phyloP scores from a whole-genome alignment of 140 eudicot genomes.

The Stevia rebaudiana region DNA sequence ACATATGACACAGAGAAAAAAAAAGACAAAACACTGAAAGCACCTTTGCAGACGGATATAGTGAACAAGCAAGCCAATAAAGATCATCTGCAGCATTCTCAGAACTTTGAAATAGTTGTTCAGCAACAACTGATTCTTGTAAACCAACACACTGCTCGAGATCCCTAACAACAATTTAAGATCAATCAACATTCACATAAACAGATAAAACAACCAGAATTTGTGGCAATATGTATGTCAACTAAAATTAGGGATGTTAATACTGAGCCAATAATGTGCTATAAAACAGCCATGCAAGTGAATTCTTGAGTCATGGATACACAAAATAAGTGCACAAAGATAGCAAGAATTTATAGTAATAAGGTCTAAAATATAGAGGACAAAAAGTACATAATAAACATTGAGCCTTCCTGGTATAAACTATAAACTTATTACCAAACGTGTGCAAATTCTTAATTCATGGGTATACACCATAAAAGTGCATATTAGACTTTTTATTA shows the following conservation, averaged over 20 bases:
- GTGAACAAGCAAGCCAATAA: conserved; percentile 65
- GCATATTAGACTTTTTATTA: background rate
- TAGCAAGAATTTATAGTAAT: background rate
- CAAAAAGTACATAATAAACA: conserved; percentile 14
- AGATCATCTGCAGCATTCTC: conserved; percentile 78
- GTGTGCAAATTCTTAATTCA: background rate
- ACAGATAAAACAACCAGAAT: conserved; percentile 2
- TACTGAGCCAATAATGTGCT: background rate
- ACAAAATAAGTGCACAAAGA: conserved; percentile 3
- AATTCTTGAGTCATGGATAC: conserved; percentile 1
- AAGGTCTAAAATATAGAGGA: background rate
- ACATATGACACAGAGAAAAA: background rate
- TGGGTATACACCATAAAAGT: background rate
- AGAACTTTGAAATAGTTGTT: conserved; percentile 75
- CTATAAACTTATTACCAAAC: background rate
- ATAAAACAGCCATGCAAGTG: background rate
- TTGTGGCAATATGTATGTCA: background rate
- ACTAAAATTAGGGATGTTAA: background rate
- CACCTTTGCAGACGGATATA: conserved; percentile 74
- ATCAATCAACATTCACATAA: background rate
- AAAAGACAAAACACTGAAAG: conserved; percentile 10
- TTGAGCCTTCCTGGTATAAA: background rate
- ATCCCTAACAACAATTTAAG: conserved; percentile 40
- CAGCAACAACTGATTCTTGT: conserved; percentile 72
- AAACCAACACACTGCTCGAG: conserved; percentile 50